A percentile compares a stretch with the other conserved stretches of the same genome.
phyloP scores from a whole-genome alignment of 2,329 filamentous ascomycete genomes.

The Thelonectria rubi region DNA sequence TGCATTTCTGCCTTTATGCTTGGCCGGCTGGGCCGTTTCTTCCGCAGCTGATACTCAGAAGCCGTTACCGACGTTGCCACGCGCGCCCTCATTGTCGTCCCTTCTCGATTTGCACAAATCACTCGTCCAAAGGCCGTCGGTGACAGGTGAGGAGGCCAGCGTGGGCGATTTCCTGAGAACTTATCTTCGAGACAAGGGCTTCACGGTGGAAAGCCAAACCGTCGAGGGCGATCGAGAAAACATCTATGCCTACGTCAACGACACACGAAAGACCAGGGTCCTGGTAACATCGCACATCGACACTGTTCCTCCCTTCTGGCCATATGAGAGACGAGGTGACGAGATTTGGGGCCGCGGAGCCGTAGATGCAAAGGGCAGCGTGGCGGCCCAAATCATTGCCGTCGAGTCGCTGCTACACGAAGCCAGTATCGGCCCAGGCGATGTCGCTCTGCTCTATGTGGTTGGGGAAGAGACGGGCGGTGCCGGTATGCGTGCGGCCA shows the following conservation, averaged over 20 bases:
- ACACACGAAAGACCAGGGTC: slow-evolving; percentile 59
- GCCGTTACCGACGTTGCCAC: neutral
- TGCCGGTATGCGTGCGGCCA: slow-evolving; percentile 36
- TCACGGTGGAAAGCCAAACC: slow-evolving; percentile 46
- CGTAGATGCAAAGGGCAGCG: slow-evolving; percentile 70
- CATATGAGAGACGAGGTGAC: slow-evolving; percentile 63
- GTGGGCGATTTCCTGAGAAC: slow-evolving; percentile 63
- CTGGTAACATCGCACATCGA: slow-evolving; percentile 81
- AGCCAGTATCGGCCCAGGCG: slow-evolving; percentile 29
- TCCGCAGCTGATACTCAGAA: neutral
- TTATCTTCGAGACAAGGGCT: slow-evolving; percentile 63
- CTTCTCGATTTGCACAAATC: slow-evolving; percentile 71
- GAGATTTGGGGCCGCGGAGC: slow-evolving; percentile 67
- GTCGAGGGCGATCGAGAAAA: slow-evolving; percentile 62
- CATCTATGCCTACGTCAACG: slow-evolving; percentile 70
- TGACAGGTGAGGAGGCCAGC: slow-evolving; percentile 70
- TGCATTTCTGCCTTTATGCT: neutral
- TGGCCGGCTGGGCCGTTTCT: neutral
- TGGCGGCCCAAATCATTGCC: slow-evolving; percentile 48
- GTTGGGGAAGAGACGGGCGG: slow-evolving; percentile 41
- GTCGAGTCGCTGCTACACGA: slow-evolving; percentile 30
- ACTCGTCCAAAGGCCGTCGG: slow-evolving; percentile 76
- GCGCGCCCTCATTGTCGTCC: neutral
- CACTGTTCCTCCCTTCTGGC: slow-evolving; percentile 72
- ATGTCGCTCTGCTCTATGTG: slow-evolving; percentile 36